phyloP scores from a whole-genome alignment of 495 filamentous ascomycete species.

The Hyphodiscus hymeniophilus region DNA sequence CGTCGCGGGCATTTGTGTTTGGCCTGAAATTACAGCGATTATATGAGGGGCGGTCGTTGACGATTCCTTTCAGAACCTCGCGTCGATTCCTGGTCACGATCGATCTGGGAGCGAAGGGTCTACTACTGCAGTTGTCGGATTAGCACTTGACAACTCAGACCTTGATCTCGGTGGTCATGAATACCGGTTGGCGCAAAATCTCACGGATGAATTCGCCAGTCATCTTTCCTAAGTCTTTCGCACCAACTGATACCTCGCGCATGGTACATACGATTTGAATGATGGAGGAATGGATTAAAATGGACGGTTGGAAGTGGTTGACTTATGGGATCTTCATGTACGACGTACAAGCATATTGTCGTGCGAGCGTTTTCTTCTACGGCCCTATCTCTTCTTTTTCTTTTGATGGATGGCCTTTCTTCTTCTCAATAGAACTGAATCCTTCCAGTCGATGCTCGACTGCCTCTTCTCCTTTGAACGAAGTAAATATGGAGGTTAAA shows the following conservation, averaged over 20 bases:
- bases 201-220: constrained; percentile 20
- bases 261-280: neutral
- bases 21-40: neutral
- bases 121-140: constrained; percentile 8
- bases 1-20: constrained; percentile 8
- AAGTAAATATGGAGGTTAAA: constrained; percentile 21
- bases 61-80: constrained; percentile 14
- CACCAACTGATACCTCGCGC: neutral
- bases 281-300: neutral
- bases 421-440: neutral
- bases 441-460: neutral
- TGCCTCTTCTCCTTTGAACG: constrained; percentile 1
- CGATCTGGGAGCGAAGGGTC: constrained; percentile 10
- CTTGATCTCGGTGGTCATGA: neutral
- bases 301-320: neutral
- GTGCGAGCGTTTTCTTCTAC: neutral
- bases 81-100: constrained; percentile 8
- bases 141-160: constrained; percentile 5
- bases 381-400: neutral
- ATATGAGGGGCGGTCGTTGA: constrained; percentile 13
- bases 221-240: constrained; percentile 19
- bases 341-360: constrained; percentile 7
- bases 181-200: constrained; percentile 4
- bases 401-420: neutral
- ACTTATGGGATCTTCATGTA: constrained; percentile 1